A percentile compares a stretch with the other conserved stretches of the same genome.
These are phyloP conservation scores for Fagopyrum tataricum DNA, from an alignment of 148 eudicot species.

Conservation along the genomic window DNA sequence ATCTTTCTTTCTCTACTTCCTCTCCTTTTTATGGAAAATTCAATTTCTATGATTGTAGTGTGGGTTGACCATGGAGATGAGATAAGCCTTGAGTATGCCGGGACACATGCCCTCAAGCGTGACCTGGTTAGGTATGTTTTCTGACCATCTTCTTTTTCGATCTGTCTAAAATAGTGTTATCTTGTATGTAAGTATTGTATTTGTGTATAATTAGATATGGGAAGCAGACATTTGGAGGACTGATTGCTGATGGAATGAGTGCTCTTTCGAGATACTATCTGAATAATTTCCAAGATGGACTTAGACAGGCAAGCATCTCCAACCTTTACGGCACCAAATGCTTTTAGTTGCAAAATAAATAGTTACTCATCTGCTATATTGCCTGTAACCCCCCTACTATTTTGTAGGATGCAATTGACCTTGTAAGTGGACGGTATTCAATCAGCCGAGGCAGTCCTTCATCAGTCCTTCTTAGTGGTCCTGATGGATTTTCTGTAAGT, in stretches of 20 bases:
- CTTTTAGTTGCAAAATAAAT: background rate
- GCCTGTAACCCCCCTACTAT: background rate
- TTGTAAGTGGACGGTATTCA: constrained; percentile 71
- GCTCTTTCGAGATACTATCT: constrained; percentile 88
- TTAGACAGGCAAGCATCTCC: constrained; percentile 62
- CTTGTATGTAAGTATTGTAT: background rate
- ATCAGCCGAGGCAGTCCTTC: constrained; percentile 55
- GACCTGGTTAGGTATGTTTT: constrained; percentile 72
- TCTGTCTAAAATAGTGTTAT: background rate
- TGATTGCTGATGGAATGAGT: constrained; percentile 79
- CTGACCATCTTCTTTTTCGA: background rate
- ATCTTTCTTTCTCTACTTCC: constrained; percentile 7
- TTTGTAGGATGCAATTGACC: constrained; percentile 96
- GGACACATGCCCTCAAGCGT: constrained; percentile 88
- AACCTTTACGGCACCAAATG: background rate
- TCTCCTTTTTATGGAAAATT: constrained; percentile 17
- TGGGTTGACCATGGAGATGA: constrained; percentile 99
- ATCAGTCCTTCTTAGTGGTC: constrained; percentile 51
- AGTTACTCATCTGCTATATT: background rate
- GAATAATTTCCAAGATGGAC: constrained; percentile 93
- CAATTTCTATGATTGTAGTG: constrained; percentile 37
- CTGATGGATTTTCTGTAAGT: constrained; percentile 69
- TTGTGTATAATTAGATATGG: constrained; percentile 47
- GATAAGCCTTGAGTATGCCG: constrained; percentile 86
- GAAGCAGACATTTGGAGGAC: constrained; percentile 76